Base-by-base conservation (phyloP, 306 rosid species). In the Cicer pinnatifidum region DNA sequence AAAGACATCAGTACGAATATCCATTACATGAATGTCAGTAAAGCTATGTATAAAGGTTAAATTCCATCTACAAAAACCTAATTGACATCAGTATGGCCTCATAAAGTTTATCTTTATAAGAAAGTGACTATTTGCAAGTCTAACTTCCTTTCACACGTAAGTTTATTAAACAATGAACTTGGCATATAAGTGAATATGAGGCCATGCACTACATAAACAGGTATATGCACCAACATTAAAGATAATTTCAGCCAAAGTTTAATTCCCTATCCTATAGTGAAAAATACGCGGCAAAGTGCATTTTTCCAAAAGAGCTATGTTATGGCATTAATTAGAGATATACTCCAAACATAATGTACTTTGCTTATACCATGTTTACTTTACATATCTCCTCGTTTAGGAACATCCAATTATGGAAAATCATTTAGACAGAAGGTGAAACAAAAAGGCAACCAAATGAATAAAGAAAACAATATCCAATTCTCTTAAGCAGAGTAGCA, bases 81-180 rank as follows among this genome's bases (percentile, higher is more conserved):
- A 37, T 11, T 16, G 51, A 47, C 71, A 61, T 61, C 71, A 62
- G 28, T 40, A 16, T 8, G 20, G 64, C 43, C 48, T 53, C 33
- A 28, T 28, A 8, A 15, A 28, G 38, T 7, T 50, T 78, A 51
- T 52, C 50, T 43, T 78, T 72, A 78, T 46, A 40, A 54, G 41
- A 71, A 51, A 71, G 39, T 28, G 44, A 23, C 15, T 13, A 70
- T 39, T 20, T 20, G 44, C 19, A 1, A 39, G 28, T 6, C 70
- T 59, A 58, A 69, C 51, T 58, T 68, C 56, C 45, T 70, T 46
- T 48, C 16, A 69, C 69, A 51, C 37, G 13, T 8, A 58, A 45
- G 69, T 37, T 68, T 50, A 62, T 47, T 28, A 28, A 28, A 28
- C 38, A 12, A 62, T 47, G 33, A 74, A 11, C 66, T n/a, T 16